Evolutionary conservation across 768 basidiomycete genomes (phyloP).

Genomic region (Trametes villosa): DNA sequence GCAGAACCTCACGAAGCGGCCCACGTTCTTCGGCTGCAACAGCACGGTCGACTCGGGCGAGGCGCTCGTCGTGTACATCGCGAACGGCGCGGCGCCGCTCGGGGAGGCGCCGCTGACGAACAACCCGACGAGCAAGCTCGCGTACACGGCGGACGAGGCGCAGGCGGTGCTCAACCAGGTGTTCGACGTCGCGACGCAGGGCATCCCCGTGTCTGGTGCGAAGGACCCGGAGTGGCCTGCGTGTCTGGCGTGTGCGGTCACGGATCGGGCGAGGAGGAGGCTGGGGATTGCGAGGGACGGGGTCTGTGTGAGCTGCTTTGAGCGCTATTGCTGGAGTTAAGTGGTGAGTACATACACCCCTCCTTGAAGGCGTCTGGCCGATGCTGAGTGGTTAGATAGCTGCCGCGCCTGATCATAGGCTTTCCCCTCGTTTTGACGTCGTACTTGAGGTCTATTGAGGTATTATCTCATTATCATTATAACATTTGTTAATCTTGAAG

Average conservation of each 20-base stretch:
- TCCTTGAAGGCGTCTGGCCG: no score
- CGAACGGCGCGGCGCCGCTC: conserved; percentile 52
- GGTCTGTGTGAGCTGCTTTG: conserved; percentile 33
- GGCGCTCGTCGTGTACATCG: conserved; percentile 62
- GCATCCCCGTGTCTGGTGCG: conserved; percentile 32
- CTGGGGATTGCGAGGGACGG: conserved; percentile 24
- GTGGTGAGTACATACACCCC: background rate
- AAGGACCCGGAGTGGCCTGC: conserved; percentile 57
- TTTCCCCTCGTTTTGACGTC: no score
- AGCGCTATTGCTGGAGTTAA: conserved; percentile 38
- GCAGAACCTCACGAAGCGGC: conserved; percentile 64
- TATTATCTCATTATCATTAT: no score
- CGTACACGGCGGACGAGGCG: conserved; percentile 42
- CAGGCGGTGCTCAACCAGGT: conserved; percentile 52
- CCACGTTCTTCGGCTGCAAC: conserved; percentile 84
- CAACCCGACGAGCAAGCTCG: conserved; percentile 43
- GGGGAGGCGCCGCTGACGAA: conserved; percentile 47
- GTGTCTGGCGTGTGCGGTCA: conserved; percentile 74
- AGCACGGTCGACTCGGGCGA: conserved; percentile 41
- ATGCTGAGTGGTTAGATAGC: no score
- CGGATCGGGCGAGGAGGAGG: conserved; percentile 41
- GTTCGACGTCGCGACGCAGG: conserved; percentile 48
- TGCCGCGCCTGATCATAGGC: no score
- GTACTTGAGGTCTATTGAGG: no score
- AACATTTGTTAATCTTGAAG: no score